Percentiles rank a stretch among this genome's conserved stretches.
Evolutionary conservation across 257 asterid species (phyloP).

Genomic region (Echium plantagineum): DNA sequence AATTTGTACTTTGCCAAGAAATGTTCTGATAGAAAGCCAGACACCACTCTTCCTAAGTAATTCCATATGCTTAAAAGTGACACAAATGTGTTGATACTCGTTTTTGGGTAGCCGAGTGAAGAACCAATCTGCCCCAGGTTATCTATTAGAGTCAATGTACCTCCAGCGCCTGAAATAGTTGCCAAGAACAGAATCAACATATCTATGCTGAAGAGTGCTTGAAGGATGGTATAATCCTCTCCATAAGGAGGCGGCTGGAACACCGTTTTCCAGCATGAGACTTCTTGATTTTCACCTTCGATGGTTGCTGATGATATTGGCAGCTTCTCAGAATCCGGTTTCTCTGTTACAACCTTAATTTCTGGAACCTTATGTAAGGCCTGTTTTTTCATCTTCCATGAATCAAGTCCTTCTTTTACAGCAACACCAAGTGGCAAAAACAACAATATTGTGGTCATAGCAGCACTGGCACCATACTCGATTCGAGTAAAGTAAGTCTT

Average conservation of each 20-base stretch:
- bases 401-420: background rate
- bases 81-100: background rate
- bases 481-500: background rate
- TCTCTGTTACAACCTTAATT: background rate
- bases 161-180: background rate
- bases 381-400: background rate
- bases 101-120: background rate
- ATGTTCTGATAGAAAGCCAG: background rate
- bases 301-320: background rate
- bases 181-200: slow-evolving; percentile 3
- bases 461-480: background rate
- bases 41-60: background rate
- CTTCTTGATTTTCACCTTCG: background rate
- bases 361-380: background rate
- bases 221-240: background rate
- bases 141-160: background rate
- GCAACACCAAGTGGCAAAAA: background rate
- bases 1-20: background rate
- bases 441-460: background rate
- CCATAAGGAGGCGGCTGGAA: background rate
- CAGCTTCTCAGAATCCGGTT: background rate
- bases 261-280: background rate
- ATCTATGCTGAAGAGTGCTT: background rate
- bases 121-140: background rate
- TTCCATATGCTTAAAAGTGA: background rate